Percentiles rank a stretch among this genome's conserved stretches.
These are phyloP conservation scores for Chernovozyma sophiae-reginae DNA, from an alignment of 1,139 yeast genomes.

Conservation along the genomic window DNA sequence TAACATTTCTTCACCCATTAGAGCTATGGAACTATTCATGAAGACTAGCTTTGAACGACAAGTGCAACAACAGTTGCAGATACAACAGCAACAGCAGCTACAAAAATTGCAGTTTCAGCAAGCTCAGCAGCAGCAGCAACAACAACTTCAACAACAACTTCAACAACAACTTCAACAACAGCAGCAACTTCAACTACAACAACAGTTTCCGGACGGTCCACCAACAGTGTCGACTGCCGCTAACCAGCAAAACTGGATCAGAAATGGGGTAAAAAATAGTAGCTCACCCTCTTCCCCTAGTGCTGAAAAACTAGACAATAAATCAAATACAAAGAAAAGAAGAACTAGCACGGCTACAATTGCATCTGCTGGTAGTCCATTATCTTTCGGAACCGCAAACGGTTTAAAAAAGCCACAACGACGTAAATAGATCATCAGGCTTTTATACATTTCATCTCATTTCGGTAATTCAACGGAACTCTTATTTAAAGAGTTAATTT, in stretches of 20 bases:
- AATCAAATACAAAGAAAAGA: neutral
- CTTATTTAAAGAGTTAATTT: too few species aligned
- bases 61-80: conserved; percentile 6
- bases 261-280: conserved; percentile 8
- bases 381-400: conserved; percentile 6
- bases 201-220: conserved; percentile 5
- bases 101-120: conserved; percentile 6
- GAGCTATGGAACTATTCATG: conserved; percentile 53
- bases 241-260: conserved; percentile 13
- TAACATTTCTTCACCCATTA: conserved; percentile 50
- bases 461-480: too few species aligned
- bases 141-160: conserved; percentile 7
- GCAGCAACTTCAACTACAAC: conserved; percentile 5
- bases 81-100: conserved; percentile 6
- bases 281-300: conserved; percentile 3
- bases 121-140: conserved; percentile 2
- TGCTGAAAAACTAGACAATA: neutral
- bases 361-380: conserved; percentile 10
- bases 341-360: conserved; percentile 1
- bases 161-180: conserved; percentile 8
- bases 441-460: neutral
- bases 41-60: conserved; percentile 24
- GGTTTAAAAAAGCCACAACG: conserved; percentile 1
- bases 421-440: neutral
- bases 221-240: conserved; percentile 16